Conservation (phyloP, 495 filamentous ascomycete species). For the Pseudotulostoma volvatum region DNA sequence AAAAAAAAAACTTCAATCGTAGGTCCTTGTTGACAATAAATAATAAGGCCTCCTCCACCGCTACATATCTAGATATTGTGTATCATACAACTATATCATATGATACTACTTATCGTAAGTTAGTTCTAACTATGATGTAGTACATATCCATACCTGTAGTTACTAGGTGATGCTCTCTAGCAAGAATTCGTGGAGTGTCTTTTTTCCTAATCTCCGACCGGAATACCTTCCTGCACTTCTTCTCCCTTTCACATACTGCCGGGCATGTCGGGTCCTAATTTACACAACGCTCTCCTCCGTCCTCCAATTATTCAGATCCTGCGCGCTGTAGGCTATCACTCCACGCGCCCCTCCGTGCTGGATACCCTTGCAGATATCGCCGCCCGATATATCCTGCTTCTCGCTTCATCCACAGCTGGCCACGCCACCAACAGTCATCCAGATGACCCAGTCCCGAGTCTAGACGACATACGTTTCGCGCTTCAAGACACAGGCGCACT, state of each 20-base stretch:
- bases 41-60: no score
- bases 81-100: no score
- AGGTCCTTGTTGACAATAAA: no score
- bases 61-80: no score
- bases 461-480: constrained; percentile 71
- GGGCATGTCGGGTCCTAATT: constrained; percentile 28
- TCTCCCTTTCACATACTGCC: no score
- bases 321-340: constrained; percentile 70
- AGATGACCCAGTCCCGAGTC: constrained; percentile 29
- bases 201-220: constrained; percentile 2
- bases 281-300: constrained; percentile 63
- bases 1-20: no score
- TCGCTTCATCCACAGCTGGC: constrained; percentile 44
- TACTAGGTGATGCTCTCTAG: no score
- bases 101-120: no score
- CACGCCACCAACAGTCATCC: constrained; percentile 43
- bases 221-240: constrained; percentile 5
- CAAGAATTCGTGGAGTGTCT: no score
- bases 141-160: no score
- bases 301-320: constrained; percentile 74
- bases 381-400: constrained; percentile 51
- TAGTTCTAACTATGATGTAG: no score
- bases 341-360: constrained; percentile 54
- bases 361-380: constrained; percentile 66
- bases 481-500: constrained; percentile 59